Base-by-base conservation (phyloP, 192 early-diverging fungal genomes). In the Physocladia obscura region DNA sequence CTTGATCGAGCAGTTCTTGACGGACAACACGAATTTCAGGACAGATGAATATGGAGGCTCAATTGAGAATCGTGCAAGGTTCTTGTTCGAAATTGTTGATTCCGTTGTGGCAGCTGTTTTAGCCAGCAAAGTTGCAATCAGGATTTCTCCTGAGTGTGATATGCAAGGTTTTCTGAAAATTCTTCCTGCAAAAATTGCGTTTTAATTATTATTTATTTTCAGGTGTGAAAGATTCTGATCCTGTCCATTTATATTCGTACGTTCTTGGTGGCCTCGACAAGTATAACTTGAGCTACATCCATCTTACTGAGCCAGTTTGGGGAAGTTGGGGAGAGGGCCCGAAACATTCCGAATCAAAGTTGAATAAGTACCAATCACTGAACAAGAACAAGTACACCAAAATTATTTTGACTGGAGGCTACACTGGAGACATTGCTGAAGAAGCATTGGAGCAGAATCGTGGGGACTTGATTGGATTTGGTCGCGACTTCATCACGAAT, bases 1-100 rank as follows among this genome's bases (percentile, higher is more conserved):
- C 73, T 77, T 97, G 35, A 63, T 92, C 49, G 79, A 89, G 74
- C 77, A 87, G 71, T 96, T 97, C 69, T 68, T 94, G 6, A 90
- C 88, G 15, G 88, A 91, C 2, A 57, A 92, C 36, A 82, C 89
- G 57, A 97, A 98, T 79, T 54, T 84, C 32, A 89, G 96, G 64
- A 94, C 93, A 0, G 96, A 98, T 72, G 55, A 89, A 49, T 98
- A 94, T 70, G 96, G 95, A 39, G 11, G 34, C 6, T 88, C 88
- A 0, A 85, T 95, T 31, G 91, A 95, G 67, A 97, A 97, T 81
- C 87, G 94, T 19, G 17, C 82, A 21, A 86, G 92, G 0, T 90
- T 94, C 62, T 65, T 89, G 36, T 51, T 93, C 1, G 93, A 95
- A 75, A 81, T 89, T 0, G 2, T 75, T 32, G 74, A 76, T 26